Percentiles rank a stretch among this genome's conserved stretches.
Evolutionary conservation across 306 rosid species (phyloP).

Genomic region (Hippophae rhamnoides): DNA sequence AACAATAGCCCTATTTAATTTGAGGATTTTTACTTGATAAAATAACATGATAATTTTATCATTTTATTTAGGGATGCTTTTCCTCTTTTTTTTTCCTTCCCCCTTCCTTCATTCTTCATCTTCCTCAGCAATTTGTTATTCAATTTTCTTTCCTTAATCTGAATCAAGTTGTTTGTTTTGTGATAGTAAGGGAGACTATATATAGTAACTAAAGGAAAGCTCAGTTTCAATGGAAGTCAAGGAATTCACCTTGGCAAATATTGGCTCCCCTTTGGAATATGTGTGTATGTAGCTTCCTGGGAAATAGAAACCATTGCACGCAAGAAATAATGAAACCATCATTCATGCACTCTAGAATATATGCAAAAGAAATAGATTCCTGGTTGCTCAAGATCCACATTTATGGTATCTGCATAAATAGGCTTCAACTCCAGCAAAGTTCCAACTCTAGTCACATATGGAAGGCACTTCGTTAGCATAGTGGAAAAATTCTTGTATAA

Average conservation of each 20-base stretch:
- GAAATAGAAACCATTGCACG: slow-evolving; percentile 61
- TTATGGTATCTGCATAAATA: slow-evolving; percentile 45
- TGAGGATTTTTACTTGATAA: too few species aligned
- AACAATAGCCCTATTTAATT: too few species aligned
- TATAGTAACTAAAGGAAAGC: slow-evolving; percentile 72
- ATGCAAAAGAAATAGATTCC: too few species aligned
- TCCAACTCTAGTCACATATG: slow-evolving; percentile 49
- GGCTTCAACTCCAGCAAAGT: slow-evolving; percentile 61
- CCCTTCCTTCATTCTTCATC: too few species aligned
- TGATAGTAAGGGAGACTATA: slow-evolving; percentile 63
- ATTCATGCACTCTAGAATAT: too few species aligned
- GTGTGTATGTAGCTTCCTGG: slow-evolving; percentile 94
- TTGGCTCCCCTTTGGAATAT: slow-evolving; percentile 44
- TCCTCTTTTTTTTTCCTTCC: too few species aligned
- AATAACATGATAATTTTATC: too few species aligned
- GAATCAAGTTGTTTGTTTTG: too few species aligned
- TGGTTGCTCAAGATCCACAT: slow-evolving; percentile 66
- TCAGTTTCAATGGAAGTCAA: slow-evolving; percentile 94
- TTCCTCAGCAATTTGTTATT: too few species aligned
- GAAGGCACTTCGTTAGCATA: slow-evolving; percentile 70
- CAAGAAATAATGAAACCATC: background rate
- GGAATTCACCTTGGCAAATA: slow-evolving; percentile 76
- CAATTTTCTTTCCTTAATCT: too few species aligned
- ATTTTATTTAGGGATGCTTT: too few species aligned
- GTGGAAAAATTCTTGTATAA: slow-evolving; percentile 67